Base-by-base conservation (phyloP, 345 rosid genomes). In the Rubroshorea leprosula region DNA sequence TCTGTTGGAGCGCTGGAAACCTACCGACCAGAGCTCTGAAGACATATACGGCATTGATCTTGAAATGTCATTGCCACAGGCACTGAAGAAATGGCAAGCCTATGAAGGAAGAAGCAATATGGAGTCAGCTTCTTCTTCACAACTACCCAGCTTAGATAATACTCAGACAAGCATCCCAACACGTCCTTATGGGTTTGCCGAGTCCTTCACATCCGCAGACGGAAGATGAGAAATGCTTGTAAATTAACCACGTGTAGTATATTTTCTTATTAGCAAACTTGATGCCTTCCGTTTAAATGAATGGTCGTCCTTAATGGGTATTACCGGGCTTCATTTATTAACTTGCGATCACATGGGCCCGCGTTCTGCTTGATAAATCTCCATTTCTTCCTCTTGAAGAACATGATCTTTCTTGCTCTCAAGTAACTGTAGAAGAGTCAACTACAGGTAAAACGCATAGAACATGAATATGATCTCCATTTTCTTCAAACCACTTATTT, bases 1-100 rank as follows among this genome's bases (percentile, higher is more conserved):
- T 11, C 77, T 90, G 0, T 83, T 81, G 2, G 96, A 83, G 78
- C 69, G 73, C 10, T 90, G 97, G 96, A 90, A 83, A 76, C 96
- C 96, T 0, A 47, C 85, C 0, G 90, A 86, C 55, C 88, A 73
- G 61, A 80, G 72, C 57, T 74, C 83, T 0, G 93, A 91, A 35
- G 98, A 86, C 62, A 57, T 86, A 24, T 85, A 82, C 16, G 90
- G 90, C 43, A 91, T 88, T 4, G 98, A 91, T 64, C 85, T 81
- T 0, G 96, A 91, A 41, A 88, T 86, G 90, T 81, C 98, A 0
- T 61, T 91, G 66, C 98, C 98, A 13, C 92, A 91, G 65, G 96
- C 90, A 19, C 80, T 91, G 14, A 84, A 86, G 77, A 88, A 84
- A 67, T 91, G 96, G 98, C 90, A 91, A 64, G 96, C 84, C 16